Base-by-base conservation (phyloP, 768 basidiomycete genomes). In the Lactarius deliciosus region DNA sequence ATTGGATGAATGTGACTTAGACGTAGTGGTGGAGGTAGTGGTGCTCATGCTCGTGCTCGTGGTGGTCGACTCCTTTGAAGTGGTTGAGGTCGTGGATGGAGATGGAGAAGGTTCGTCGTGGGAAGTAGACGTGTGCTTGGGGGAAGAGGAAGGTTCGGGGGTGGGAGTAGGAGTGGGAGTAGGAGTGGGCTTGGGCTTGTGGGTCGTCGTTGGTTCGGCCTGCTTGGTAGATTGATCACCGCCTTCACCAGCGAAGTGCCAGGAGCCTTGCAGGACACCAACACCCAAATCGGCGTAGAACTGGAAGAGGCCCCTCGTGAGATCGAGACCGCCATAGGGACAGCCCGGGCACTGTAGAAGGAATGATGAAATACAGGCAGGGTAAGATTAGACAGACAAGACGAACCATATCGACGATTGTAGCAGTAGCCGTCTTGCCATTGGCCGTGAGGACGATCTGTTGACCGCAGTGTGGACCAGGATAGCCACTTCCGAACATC, bases 401-500 rank as follows among this genome's bases (percentile, higher is more conserved):
- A 59, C 72, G 69, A 59, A 87, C 88, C 85, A 82, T 75, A 75
- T 92, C 91, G 77, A 81, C 80, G 71, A 93, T 84, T 1, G 69
- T 75, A 5, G 91, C 91, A 1, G 63, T 63, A 13, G 85, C 78
- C 1, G 83, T 83, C 73, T 85, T 86, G 64, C 90, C 90, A 43
- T 80, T 79, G 72, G 80, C 86, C 5, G 78, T 77, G 76, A 94
- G 86, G 11, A 81, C 83, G 69, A 94, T 87, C 22, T 69, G 71
- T 72, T 83, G 77, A 73, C 82, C 83, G 75, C 92, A 94, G 45
- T 85, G 60, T 25, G 85, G 84, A 1, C 88, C 85, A 6, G 90
- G 89, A 74, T 85, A 89, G 7, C 82, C 82, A 47, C 65, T 66
- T 16, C 88, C 87, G 71, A 77, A 90, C 78, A 88, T 81, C 73